Evolutionary conservation across 2,329 filamentous ascomycete genomes (phyloP).

Genomic region (Trichoderma guizhouense): DNA sequence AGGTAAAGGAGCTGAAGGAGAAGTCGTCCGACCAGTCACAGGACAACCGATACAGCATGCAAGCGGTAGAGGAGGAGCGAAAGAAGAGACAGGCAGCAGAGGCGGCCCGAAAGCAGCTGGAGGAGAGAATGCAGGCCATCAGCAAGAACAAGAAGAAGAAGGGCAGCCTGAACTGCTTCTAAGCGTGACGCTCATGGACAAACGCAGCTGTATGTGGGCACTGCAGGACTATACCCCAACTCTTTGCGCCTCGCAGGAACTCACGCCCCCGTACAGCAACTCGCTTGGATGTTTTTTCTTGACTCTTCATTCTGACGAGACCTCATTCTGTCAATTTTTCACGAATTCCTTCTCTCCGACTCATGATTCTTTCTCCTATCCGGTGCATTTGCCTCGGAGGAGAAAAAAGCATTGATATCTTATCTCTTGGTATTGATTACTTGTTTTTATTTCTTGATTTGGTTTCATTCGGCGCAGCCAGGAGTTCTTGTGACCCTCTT

Average conservation of each 20-base stretch:
- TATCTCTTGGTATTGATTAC: not conserved
- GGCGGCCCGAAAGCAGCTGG: slow-evolving; percentile 79
- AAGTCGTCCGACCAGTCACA: slow-evolving; percentile 45
- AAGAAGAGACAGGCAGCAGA: slow-evolving; percentile 90
- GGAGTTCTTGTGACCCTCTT: slow-evolving; percentile 27
- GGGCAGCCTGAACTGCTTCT: slow-evolving; percentile 96
- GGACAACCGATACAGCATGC: slow-evolving; percentile 66
- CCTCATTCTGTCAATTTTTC: not conserved
- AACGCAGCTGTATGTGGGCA: not conserved
- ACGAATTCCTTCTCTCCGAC: slow-evolving; percentile 17
- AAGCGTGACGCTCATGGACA: slow-evolving; percentile 31
- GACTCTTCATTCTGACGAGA: not conserved
- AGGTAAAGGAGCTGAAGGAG: slow-evolving; percentile 64
- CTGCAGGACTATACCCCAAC: slow-evolving; percentile 19
- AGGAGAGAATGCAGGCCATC: slow-evolving; percentile 91
- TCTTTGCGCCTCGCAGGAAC: slow-evolving; percentile 15
- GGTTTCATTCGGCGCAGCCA: slow-evolving; percentile 29
- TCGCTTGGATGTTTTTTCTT: not conserved
- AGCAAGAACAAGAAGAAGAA: slow-evolving; percentile 93
- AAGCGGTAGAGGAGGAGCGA: slow-evolving; percentile 93
- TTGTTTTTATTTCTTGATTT: slow-evolving; percentile 14
- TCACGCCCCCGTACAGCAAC: not conserved
- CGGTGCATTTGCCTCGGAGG: not conserved
- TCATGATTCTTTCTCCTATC: slow-evolving; percentile 3
- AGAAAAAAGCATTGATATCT: not conserved